Conservation (phyloP, 2,329 filamentous ascomycete genomes). For the Penicillium paneum region DNA sequence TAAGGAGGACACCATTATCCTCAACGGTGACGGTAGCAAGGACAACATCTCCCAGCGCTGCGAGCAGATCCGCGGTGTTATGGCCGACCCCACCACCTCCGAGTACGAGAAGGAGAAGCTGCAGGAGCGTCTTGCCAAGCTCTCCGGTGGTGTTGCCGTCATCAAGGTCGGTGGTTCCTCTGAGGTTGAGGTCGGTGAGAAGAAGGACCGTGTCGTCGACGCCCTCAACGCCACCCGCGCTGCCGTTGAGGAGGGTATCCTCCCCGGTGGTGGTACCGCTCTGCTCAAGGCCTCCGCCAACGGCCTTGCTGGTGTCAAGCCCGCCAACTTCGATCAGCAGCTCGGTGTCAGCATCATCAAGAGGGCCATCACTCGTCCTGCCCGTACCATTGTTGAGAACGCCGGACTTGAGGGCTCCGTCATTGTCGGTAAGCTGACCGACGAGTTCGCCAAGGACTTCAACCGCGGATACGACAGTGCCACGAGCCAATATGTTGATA, state of each 20-base stretch:
- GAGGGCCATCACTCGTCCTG: constrained; percentile 94
- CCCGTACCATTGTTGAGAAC: constrained; percentile 95
- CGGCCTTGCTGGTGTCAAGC: constrained; percentile 77
- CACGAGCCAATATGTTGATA: constrained; percentile 98
- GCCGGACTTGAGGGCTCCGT: constrained; percentile 94
- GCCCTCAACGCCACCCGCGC: constrained; percentile 96
- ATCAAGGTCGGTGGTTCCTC: constrained; percentile 98
- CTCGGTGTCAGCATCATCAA: constrained; percentile 97
- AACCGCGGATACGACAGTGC: constrained; percentile 97
- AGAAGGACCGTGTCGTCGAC: constrained; percentile 99
- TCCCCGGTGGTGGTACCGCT: constrained; percentile 96
- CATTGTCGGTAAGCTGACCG: constrained; percentile 94
- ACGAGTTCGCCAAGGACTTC: constrained; percentile 88
- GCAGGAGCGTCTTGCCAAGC: constrained; percentile 98
- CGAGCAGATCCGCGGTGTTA: constrained; percentile 98
- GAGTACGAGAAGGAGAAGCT: constrained; percentile 99
- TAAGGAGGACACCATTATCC: constrained; percentile 98
- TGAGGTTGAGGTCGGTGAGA: constrained; percentile 98
- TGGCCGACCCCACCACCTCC: constrained; percentile 86
- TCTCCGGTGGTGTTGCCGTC: constrained; percentile 97
- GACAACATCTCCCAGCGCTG: constrained; percentile 90
- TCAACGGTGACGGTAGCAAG: constrained; percentile 96
- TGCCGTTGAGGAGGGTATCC: constrained; percentile 97
- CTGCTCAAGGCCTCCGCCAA: constrained; percentile 95
- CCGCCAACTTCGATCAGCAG: constrained; percentile 97